These are phyloP conservation scores for Strobilomyces echinocephalus DNA, from an alignment of 768 basidiomycete species.

Conservation along the genomic window DNA sequence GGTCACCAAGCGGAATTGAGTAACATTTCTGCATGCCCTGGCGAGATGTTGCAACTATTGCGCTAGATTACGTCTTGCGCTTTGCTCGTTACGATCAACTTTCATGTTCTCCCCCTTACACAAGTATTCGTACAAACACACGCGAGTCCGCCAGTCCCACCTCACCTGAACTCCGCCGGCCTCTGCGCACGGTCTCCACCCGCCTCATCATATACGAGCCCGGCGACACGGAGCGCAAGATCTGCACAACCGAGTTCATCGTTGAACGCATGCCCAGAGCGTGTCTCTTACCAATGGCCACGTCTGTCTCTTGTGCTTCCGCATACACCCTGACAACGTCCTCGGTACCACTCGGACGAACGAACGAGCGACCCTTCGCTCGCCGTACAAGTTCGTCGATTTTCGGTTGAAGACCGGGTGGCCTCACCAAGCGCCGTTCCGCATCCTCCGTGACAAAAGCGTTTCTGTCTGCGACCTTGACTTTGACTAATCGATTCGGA, in stretches of 20 bases:
- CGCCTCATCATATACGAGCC: slow-evolving; percentile 76
- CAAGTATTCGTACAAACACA: not conserved
- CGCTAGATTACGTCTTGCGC: slow-evolving; percentile 21
- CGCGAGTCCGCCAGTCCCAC: not conserved
- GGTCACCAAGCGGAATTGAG: not conserved
- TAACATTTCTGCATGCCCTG: too few relatives aligned
- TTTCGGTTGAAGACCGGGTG: slow-evolving; percentile 71
- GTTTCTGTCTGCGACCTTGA: slow-evolving; percentile 75
- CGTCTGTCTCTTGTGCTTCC: slow-evolving; percentile 69
- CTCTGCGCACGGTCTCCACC: slow-evolving; percentile 73
- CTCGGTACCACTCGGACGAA: slow-evolving; percentile 95
- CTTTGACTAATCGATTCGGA: slow-evolving; percentile 93
- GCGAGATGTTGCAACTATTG: slow-evolving; percentile 3
- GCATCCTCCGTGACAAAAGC: slow-evolving; percentile 91
- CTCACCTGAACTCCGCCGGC: slow-evolving; percentile 74
- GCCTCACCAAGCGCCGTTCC: slow-evolving; percentile 80
- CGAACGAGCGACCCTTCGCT: slow-evolving; percentile 86
- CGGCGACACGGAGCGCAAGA: slow-evolving; percentile 80
- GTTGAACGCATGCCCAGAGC: not conserved
- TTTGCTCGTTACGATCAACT: not conserved
- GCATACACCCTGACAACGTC: slow-evolving; percentile 98
- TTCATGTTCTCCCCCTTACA: not conserved
- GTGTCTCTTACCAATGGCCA: slow-evolving; percentile 67
- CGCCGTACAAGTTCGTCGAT: slow-evolving; percentile 82
- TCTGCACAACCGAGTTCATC: slow-evolving; percentile 40